These are phyloP conservation scores for Periglandula ipomoeae DNA, from an alignment of 2,329 filamentous ascomycete genomes.

Conservation along the genomic window DNA sequence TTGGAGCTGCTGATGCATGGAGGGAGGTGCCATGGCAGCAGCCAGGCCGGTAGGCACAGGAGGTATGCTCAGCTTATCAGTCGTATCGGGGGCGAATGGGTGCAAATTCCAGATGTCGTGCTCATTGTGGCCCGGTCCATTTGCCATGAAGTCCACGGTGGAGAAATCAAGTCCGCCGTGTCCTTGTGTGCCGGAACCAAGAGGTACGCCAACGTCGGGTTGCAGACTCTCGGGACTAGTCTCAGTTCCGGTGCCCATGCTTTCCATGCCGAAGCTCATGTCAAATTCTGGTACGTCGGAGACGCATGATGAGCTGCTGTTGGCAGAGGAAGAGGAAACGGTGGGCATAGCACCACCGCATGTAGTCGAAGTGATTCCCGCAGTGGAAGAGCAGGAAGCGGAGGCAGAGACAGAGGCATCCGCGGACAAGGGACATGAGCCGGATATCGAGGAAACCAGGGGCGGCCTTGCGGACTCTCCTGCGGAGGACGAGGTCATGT, in stretches of 20 bases:
- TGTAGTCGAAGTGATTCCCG: background rate
- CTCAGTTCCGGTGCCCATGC: constrained; percentile 19
- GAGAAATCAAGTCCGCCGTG: constrained; percentile 23
- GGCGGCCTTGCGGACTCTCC: constrained; percentile 11
- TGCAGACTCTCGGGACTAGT: constrained; percentile 24
- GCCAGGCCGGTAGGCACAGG: constrained; percentile 14
- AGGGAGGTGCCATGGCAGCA: constrained; percentile 9
- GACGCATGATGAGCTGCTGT: constrained; percentile 10
- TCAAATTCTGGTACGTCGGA: constrained; percentile 24
- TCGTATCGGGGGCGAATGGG: constrained; percentile 9
- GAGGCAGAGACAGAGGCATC: background rate
- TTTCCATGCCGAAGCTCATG: constrained; percentile 14
- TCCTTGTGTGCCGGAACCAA: constrained; percentile 7
- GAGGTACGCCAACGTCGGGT: background rate
- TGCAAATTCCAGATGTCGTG: constrained; percentile 19
- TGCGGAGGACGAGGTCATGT: constrained; percentile 11
- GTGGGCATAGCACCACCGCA: background rate
- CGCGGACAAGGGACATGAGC: background rate
- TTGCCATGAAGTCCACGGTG: constrained; percentile 24
- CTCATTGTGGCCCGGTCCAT: constrained; percentile 10
- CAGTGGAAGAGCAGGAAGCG: background rate
- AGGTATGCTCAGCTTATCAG: constrained; percentile 23
- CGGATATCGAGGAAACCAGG: background rate
- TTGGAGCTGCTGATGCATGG: constrained; percentile 4
- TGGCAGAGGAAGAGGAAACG: constrained; percentile 1